Evolutionary conservation across 306 rosid genomes (phyloP).

Genomic region (Calophaca sinica): DNA sequence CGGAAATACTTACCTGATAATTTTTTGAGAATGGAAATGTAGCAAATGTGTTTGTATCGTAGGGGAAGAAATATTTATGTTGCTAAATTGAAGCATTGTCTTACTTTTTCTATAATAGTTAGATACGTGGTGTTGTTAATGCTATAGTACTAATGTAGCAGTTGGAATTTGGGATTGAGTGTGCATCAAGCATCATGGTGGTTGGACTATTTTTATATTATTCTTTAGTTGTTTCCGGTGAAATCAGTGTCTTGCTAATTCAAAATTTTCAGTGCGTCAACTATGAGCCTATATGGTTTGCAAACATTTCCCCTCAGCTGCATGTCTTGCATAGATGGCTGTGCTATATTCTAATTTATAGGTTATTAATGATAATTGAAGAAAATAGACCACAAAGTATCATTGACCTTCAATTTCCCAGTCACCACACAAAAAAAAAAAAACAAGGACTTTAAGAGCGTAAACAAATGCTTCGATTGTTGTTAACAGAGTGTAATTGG

Average conservation of each 20-base stretch:
- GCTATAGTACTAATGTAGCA: background rate
- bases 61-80: constrained; percentile 9
- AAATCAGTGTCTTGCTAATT: constrained; percentile 24
- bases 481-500: constrained; percentile 21
- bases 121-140: background rate
- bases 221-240: background rate
- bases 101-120: background rate
- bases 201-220: constrained; percentile 8
- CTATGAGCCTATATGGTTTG: constrained; percentile 24
- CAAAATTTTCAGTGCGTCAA: background rate
- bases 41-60: constrained; percentile 12
- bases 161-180: constrained; percentile 38
- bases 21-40: constrained; percentile 9
- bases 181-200: constrained; percentile 28
- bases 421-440: background rate
- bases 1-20: background rate
- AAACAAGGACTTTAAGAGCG: background rate
- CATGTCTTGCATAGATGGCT: background rate
- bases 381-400: constrained; percentile 11
- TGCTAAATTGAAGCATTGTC: background rate
- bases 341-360: constrained; percentile 21
- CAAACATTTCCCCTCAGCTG: background rate
- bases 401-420: constrained; percentile 15
- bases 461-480: background rate
- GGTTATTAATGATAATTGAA: constrained; percentile 3